Conservation (phyloP, 1,284 basidiomycete species). For the Trichosporon asahii region DNA sequence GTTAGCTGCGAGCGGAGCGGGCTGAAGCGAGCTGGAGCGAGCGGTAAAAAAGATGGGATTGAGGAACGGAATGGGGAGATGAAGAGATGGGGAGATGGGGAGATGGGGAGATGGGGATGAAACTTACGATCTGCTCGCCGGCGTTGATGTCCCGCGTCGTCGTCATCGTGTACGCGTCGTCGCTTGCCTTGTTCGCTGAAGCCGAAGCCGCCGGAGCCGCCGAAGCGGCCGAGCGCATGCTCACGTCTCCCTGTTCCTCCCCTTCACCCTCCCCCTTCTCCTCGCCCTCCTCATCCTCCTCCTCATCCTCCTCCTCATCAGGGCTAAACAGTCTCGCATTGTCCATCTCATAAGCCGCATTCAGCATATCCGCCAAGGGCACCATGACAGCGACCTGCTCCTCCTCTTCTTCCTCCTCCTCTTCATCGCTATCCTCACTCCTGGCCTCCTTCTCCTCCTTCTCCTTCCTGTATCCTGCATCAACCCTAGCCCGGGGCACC, state of each 20-base stretch:
- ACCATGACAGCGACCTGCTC: conserved; percentile 83
- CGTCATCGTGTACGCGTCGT: conserved; percentile 32
- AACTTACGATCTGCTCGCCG: conserved; percentile 82
- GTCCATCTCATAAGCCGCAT: conserved; percentile 78
- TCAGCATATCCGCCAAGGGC: conserved; percentile 93
- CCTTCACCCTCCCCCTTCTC: conserved; percentile 27
- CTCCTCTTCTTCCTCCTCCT: conserved; percentile 64
- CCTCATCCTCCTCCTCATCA: conserved; percentile 26
- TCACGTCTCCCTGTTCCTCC: background rate
- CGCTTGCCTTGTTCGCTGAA: background rate
- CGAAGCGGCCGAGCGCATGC: background rate
- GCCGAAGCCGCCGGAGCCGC: no score
- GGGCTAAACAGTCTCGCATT: conserved; percentile 58
- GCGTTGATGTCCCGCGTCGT: conserved; percentile 56
- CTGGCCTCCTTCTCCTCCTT: conserved; percentile 51
- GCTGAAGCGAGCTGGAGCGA: no score
- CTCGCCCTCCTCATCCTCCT: conserved; percentile 13
- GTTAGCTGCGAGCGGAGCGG: no score
- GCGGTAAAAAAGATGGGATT: background rate
- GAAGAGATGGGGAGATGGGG: background rate
- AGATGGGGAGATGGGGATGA: background rate
- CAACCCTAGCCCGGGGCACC: conserved; percentile 21
- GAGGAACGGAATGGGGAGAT: no score
- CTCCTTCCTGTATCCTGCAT: conserved; percentile 25
- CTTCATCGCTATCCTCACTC: conserved; percentile 52